Evolutionary conservation across 2,329 filamentous ascomycete genomes (phyloP).

Genomic region (Fusarium sp.): DNA sequence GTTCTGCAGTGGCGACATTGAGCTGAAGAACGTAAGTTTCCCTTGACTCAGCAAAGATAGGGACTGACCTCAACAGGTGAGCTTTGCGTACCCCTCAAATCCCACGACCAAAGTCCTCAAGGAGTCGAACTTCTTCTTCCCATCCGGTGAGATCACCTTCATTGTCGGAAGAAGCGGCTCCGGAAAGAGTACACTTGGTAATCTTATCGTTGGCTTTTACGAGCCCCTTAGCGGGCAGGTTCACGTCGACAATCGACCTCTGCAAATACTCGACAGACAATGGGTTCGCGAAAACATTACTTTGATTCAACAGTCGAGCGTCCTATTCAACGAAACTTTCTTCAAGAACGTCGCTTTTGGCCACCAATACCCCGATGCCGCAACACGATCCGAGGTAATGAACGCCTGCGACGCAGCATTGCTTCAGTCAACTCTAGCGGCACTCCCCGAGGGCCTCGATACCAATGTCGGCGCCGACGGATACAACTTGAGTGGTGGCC

Average conservation of each 20-base stretch:
- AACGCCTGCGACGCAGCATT: conserved; percentile 74
- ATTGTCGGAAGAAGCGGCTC: conserved; percentile 89
- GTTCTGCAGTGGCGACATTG: conserved; percentile 72
- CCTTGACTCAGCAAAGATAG: accelerated
- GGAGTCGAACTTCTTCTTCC: conserved; percentile 75
- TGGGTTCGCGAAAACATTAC: conserved; percentile 86
- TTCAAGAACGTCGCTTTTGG: conserved; percentile 83
- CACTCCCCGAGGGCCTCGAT: conserved; percentile 76
- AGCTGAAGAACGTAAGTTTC: conserved; percentile 15
- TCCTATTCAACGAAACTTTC: conserved; percentile 85
- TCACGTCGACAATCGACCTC: conserved; percentile 71
- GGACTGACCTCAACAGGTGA: conserved; percentile 65
- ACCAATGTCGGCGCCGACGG: conserved; percentile 79
- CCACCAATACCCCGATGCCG: conserved; percentile 59
- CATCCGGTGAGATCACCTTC: conserved; percentile 79
- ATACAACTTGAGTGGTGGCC: conserved; percentile 81
- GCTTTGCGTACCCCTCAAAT: conserved; percentile 83
- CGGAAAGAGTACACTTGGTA: conserved; percentile 89
- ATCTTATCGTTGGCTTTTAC: conserved; percentile 84
- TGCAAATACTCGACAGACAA: conserved; percentile 70
- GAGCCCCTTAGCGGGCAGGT: conserved; percentile 73
- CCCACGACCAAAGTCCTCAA: conserved; percentile 69
- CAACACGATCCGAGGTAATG: conserved; percentile 67
- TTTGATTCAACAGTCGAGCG: conserved; percentile 83
- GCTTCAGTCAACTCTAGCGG: conserved; percentile 74